These are phyloP conservation scores for Juglanconis juglandina DNA, from an alignment of 2,329 filamentous ascomycete species.

Conservation along the genomic window DNA sequence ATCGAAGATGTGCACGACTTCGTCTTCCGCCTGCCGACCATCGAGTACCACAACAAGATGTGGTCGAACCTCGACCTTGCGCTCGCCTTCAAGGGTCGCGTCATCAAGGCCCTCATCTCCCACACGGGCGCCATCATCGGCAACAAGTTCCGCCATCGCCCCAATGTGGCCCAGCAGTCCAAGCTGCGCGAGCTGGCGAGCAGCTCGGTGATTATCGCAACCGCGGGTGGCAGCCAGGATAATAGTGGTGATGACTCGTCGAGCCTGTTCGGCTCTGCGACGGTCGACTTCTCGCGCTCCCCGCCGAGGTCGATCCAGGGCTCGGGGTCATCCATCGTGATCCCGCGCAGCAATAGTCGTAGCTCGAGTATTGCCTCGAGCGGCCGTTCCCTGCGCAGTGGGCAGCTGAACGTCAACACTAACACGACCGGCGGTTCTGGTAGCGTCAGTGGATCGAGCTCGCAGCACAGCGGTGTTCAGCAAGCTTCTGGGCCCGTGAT, in stretches of 20 bases:
- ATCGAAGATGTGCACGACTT: conserved; percentile 97
- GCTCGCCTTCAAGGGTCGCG: conserved; percentile 86
- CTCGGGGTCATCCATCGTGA: conserved; percentile 46
- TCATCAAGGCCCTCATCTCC: conserved; percentile 88
- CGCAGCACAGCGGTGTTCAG: conserved; percentile 1
- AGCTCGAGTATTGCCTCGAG: conserved; percentile 52
- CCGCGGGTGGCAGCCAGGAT: conserved; percentile 36
- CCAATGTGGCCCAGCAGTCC: conserved; percentile 73
- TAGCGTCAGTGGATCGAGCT: conserved; percentile 24
- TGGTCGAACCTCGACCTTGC: conserved; percentile 98
- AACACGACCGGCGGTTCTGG: conserved; percentile 16
- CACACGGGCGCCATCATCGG: conserved; percentile 95
- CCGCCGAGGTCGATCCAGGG: conserved; percentile 52
- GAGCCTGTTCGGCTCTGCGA: conserved; percentile 50
- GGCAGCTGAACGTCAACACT: conserved; percentile 16
- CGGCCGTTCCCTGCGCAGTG: conserved; percentile 38
- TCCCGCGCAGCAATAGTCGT: conserved; percentile 44
- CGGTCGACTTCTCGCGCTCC: conserved; percentile 57
- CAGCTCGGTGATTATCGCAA: conserved; percentile 61
- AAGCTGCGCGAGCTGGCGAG: conserved; percentile 81
- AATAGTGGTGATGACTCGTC: conserved; percentile 57
- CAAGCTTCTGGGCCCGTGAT: conserved; percentile 24
- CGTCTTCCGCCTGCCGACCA: conserved; percentile 88
- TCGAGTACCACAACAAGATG: conserved; percentile 98
- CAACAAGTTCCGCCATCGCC: conserved; percentile 92